Conservation (phyloP, 2,329 filamentous ascomycete genomes). For the Tricladium varicosporioides region DNA sequence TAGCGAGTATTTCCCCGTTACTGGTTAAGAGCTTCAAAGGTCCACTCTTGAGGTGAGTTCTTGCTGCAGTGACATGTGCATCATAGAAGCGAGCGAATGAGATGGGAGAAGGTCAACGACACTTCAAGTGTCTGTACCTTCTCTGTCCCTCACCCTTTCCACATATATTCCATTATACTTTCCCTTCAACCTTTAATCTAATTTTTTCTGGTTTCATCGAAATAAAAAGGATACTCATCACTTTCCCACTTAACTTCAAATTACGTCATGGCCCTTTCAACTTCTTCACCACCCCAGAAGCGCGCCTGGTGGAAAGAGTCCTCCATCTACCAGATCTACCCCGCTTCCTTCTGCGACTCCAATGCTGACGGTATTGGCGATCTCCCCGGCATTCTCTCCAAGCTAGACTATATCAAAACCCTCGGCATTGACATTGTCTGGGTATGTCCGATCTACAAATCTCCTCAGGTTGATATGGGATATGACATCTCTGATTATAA, state of each 20-base stretch:
- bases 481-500: conserved; percentile 73
- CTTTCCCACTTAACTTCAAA: neutral
- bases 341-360: conserved; percentile 55
- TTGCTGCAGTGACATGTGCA: neutral
- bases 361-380: conserved; percentile 61
- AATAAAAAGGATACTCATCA: neutral
- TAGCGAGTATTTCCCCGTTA: neutral
- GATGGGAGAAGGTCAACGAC: neutral
- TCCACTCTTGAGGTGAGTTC: neutral
- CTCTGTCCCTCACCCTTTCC: no score
- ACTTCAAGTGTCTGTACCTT: no score
- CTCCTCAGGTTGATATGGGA: conserved; percentile 67
- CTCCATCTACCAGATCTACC: conserved; percentile 57
- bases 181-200: neutral
- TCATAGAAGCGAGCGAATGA: neutral
- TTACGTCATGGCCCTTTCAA: neutral
- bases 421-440: conserved; percentile 65
- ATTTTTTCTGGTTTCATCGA: neutral
- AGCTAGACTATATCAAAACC: conserved; percentile 58
- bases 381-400: conserved; percentile 60
- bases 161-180: neutral
- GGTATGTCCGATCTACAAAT: conserved; percentile 65
- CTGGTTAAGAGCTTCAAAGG: neutral
- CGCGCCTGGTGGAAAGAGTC: conserved; percentile 40
- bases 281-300: neutral